Percentiles rank a stretch among this genome's conserved stretches.
Evolutionary conservation across 1,284 basidiomycete species (phyloP).

Genomic region (Thecaphora thlaspeos): DNA sequence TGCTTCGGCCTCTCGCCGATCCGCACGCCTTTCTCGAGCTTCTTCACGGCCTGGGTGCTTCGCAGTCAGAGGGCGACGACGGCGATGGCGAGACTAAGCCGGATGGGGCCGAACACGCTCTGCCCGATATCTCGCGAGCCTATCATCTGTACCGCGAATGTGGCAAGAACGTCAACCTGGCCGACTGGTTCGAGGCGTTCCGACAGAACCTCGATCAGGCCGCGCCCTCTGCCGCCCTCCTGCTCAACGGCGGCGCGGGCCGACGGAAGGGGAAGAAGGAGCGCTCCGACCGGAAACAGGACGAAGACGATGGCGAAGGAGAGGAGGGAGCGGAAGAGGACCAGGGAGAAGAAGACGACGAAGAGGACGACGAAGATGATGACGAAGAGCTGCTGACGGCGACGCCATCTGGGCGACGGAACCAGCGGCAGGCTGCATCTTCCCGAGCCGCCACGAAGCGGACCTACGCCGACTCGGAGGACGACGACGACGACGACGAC

Average conservation of each 20-base stretch:
- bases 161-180: conserved; percentile 50
- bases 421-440: conserved; percentile 1
- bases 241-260: no score
- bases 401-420: conserved; percentile 7
- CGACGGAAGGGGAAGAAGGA: conserved; percentile 2
- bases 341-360: not conserved
- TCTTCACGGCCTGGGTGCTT: conserved; percentile 3
- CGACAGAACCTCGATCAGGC: conserved; percentile 25
- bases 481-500: conserved; percentile 1
- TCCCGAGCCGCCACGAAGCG: not conserved
- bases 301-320: conserved; percentile 2
- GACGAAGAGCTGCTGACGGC: not conserved
- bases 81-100: no score
- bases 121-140: conserved; percentile 45
- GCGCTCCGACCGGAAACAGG: not conserved
- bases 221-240: no score
- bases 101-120: not conserved
- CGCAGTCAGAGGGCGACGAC: no score
- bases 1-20: conserved; percentile 15
- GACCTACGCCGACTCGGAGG: not conserved
- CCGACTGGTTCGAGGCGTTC: conserved; percentile 54
- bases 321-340: no score
- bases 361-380: not conserved
- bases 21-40: conserved; percentile 23
- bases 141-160: conserved; percentile 47